phyloP scores from a whole-genome alignment of 2,329 filamentous ascomycete species.

The Nemania bipapillata region DNA sequence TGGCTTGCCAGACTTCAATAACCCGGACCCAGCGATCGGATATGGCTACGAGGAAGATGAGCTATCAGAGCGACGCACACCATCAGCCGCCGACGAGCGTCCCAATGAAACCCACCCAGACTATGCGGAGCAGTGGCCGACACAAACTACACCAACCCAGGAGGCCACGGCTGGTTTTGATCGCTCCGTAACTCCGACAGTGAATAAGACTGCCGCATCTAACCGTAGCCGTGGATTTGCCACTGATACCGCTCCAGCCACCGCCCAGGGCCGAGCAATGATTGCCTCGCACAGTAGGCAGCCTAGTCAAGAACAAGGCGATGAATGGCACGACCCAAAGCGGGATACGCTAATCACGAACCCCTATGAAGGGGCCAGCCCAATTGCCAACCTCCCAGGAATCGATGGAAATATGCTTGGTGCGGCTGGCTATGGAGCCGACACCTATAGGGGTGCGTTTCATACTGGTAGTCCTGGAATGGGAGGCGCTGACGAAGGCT shows the following conservation, averaged over 20 bases:
- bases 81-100: conserved; percentile 81
- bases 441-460: conserved; percentile 59
- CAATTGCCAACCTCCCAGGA: conserved; percentile 65
- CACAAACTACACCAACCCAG: conserved; percentile 51
- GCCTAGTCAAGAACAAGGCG: conserved; percentile 68
- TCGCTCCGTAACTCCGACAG: conserved; percentile 48
- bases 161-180: conserved; percentile 48
- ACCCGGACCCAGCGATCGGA: conserved; percentile 82
- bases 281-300: conserved; percentile 63
- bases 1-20: conserved; percentile 73
- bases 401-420: conserved; percentile 63
- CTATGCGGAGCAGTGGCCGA: conserved; percentile 49
- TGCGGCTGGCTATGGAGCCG: conserved; percentile 52
- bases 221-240: conserved; percentile 57
- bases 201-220: conserved; percentile 44
- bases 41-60: conserved; percentile 65
- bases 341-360: conserved; percentile 74
- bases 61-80: conserved; percentile 74
- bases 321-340: conserved; percentile 74
- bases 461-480: conserved; percentile 68
- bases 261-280: conserved; percentile 62
- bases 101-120: conserved; percentile 63
- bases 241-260: conserved; percentile 61
- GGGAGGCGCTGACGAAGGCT: conserved; percentile 84
- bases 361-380: conserved; percentile 73